Evolutionary conservation across 805 yeast genomes (phyloP), one percentile per base, ranked within the genome.

Genomic region (Wickerhamiella domercqiae): DNA sequence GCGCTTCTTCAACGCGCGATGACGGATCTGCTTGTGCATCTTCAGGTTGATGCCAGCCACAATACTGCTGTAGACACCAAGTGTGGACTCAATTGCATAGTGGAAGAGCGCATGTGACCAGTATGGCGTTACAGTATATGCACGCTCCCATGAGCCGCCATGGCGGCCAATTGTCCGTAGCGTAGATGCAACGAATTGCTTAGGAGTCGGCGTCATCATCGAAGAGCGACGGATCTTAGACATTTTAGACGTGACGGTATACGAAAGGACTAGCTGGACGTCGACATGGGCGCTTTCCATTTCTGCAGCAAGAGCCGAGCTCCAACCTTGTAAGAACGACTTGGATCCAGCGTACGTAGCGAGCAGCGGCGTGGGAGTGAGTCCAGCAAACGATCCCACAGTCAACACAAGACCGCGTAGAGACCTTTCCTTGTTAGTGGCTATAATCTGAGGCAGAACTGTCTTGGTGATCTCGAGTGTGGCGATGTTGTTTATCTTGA

Each of bases 321-420:
- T 80, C 97, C 98, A 90, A 41, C 75, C 72, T 62, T 90, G 96
- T 55, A 90, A 67, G 59, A 90, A 90, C 5, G 94, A 83, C 64
- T 90, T 90, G 34, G 96, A 83, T 18, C 98, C 98, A 15, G 96
- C 79, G 63, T 90, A 90, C 7, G 86, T 79, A 15, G 97, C 94
- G 49, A 90, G 68, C 48, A 74, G 68, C 17, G 98, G 97, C 9
- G 94, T 77, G 39, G 98, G 97, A 34, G 82, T 66, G 48, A 86
- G 67, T 3, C 97, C 98, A 38, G 94, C 94, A 54, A 90, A 87
- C 3, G 97, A 87, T 32, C 97, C 96, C 95, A 90, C 82, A 21
- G 90, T 84, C 49, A 90, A 65, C 42, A 90, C 71, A 51, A 90
- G 68, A 29, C 94, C 94, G 29, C 49, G 46, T 32, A 53, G 47